phyloP scores from a whole-genome alignment of 257 asterid species.

The Marsdenia floribunda region DNA sequence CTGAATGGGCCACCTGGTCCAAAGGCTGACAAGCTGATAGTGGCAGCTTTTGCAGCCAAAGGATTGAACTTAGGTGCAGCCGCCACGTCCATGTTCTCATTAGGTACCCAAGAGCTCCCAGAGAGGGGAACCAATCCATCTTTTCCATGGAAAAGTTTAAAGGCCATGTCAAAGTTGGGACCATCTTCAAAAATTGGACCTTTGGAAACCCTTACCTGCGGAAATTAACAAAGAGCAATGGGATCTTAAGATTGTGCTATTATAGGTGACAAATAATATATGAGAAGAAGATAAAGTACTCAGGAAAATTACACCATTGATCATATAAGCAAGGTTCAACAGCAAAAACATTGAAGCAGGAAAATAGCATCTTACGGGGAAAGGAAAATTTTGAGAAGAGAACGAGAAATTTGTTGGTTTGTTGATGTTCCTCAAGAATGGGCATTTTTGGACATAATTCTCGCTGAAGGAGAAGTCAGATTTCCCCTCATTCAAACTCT shows the following conservation, averaged over 20 bases:
- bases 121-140: conserved; percentile 72
- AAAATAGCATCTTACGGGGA: conserved; percentile 41
- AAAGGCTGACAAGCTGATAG: conserved; percentile 68
- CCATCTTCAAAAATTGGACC: conserved; percentile 90
- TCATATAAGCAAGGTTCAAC: background rate
- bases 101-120: conserved; percentile 23
- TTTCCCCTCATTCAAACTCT: conserved; percentile 39
- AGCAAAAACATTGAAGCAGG: background rate
- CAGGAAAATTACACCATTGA: background rate
- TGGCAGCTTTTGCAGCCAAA: conserved; percentile 62
- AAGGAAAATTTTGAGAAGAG: conserved; percentile 41
- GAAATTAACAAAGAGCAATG: conserved; percentile 19
- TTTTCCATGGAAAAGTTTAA: conserved; percentile 73
- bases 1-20: conserved; percentile 82
- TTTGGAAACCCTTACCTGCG: conserved; percentile 45
- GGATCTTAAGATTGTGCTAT: background rate
- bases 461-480: conserved; percentile 43
- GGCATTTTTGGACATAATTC: conserved; percentile 57
- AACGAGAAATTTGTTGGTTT: conserved; percentile 69
- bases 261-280: background rate
- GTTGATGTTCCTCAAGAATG: conserved; percentile 67
- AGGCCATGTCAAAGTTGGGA: conserved; percentile 61
- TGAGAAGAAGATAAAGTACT: no score
- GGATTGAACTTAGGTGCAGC: conserved; percentile 47
- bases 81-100: conserved; percentile 30